Conservation (phyloP, 371 early-diverging fungal genomes). For the Apophysomyces ossiformis region DNA sequence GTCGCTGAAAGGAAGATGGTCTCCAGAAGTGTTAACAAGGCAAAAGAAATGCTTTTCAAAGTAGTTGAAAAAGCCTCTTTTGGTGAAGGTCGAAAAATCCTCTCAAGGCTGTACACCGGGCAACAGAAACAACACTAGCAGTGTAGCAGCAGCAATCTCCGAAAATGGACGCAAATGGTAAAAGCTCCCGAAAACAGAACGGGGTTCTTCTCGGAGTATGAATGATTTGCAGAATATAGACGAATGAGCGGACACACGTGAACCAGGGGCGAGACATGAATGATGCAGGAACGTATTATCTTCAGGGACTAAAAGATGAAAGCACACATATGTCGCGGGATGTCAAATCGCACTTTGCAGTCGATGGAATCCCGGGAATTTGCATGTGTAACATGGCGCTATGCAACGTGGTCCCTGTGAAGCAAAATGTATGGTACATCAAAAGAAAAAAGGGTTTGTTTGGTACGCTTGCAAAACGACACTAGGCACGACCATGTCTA, state of each 20-base stretch:
- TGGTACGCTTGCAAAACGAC: not conserved
- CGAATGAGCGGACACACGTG: slow-evolving; percentile 1
- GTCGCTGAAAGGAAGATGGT: too few species aligned
- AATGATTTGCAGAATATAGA: not conserved
- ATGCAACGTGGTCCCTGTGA: slow-evolving; percentile 5
- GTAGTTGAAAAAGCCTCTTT: too few species aligned
- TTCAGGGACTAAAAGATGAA: not conserved
- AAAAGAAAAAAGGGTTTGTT: not conserved
- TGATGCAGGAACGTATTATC: not conserved
- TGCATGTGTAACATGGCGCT: not conserved
- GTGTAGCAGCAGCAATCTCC: not conserved
- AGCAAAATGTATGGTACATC: slow-evolving; percentile 2
- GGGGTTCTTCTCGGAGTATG: not conserved
- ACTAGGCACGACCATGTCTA: not conserved
- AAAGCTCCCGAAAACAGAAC: too few species aligned
- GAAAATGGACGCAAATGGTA: too few species aligned
- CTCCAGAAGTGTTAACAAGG: too few species aligned
- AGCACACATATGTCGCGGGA: not conserved
- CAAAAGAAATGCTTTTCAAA: too few species aligned
- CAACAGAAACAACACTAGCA: not conserved
- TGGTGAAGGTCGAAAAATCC: too few species aligned
- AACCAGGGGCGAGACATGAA: not conserved
- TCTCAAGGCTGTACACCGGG: too few species aligned
- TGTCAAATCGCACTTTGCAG: not conserved
- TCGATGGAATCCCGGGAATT: slow-evolving; percentile 1